Evolutionary conservation across 305 asterid species (phyloP).

Genomic region (Fraxinus platypoda): DNA sequence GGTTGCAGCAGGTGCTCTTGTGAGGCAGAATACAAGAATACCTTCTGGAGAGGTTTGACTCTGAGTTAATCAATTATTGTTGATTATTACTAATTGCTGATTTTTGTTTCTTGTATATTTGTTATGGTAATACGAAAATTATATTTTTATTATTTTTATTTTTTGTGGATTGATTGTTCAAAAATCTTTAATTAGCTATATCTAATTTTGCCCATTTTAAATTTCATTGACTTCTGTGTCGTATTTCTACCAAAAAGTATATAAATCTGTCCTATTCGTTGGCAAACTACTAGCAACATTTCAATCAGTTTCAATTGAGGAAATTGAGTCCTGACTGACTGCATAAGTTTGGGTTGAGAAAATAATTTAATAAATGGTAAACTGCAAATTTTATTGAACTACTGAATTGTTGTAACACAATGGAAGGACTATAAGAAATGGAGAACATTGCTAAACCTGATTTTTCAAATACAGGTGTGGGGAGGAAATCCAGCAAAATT

Average conservation of each 20-base stretch:
- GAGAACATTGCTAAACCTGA: slow-evolving; percentile 12
- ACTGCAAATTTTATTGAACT: not conserved
- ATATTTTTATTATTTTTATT: not conserved
- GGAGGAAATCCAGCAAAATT: slow-evolving; percentile 99
- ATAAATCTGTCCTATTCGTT: not conserved
- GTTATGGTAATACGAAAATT: not conserved
- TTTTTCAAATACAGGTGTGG: slow-evolving; percentile 61
- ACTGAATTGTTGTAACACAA: not conserved
- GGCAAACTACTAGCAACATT: not conserved
- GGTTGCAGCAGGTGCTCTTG: slow-evolving; percentile 99
- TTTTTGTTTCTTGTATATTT: not conserved
- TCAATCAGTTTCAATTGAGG: not conserved
- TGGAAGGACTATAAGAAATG: not conserved
- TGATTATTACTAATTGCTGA: not conserved
- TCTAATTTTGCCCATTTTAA: not conserved
- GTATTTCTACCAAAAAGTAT: not conserved
- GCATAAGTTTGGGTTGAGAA: not conserved
- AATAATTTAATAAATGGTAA: not conserved
- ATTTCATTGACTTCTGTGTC: not conserved
- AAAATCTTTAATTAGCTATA: slow-evolving; percentile 14
- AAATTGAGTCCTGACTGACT: slow-evolving; percentile 7
- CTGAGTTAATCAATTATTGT: not conserved
- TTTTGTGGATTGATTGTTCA: not conserved
- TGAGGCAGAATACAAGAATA: slow-evolving; percentile 83
- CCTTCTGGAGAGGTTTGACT: slow-evolving; percentile 82